Evolutionary conservation across 768 basidiomycete species (phyloP), one percentile per base, ranked within the genome.

Genomic region (Panaeolus cyanescens): DNA sequence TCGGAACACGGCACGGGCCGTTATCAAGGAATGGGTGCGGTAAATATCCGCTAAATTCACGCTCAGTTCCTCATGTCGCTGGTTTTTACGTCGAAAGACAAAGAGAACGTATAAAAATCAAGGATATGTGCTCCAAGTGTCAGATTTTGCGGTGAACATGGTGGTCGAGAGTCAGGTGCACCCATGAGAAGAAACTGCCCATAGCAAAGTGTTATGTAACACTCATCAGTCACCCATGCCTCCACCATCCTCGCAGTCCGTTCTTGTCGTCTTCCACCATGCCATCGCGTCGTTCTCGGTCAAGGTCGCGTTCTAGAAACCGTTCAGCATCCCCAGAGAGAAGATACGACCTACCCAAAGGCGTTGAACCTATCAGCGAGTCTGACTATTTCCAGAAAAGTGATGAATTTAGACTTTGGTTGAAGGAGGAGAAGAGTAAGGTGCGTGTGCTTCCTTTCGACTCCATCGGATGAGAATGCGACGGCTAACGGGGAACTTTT

Each of bases 381-480:
- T 84, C 89, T 0, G 95, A 96, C 70, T 97, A 96, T 70, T 97
- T 95, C 75, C 80, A 90, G 68, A 95, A 93, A 75, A 91, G 86
- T 56, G 85, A 87, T 59, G 95, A 97, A 70, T 96, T 96, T 70
- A 84, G 89, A 64, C 72, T 85, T 25, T 98, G 95, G 94, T 78
- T 97, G 60, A 92, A 90, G 73, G 89, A 92, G 22, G 77, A 78
- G 67, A 83, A 83, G 69, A 68, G 74, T 37, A 82, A 82, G 74
- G 82, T 83, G 59, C 56, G 74, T 28, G 4, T 22, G 7, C 4
- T 42, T 37, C n/a, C 0, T 57, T 59, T 50, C 15, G 17, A 54
- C 15, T 53, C 30, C 12, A 30, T 33, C 13, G 32, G 30, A 55
- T 15, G 45, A 30, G 45, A 50, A 50, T 7, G 13, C 4, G 13